phyloP scores from a whole-genome alignment of 1,139 yeast species.

The Geotrichum citri-aurantii region DNA sequence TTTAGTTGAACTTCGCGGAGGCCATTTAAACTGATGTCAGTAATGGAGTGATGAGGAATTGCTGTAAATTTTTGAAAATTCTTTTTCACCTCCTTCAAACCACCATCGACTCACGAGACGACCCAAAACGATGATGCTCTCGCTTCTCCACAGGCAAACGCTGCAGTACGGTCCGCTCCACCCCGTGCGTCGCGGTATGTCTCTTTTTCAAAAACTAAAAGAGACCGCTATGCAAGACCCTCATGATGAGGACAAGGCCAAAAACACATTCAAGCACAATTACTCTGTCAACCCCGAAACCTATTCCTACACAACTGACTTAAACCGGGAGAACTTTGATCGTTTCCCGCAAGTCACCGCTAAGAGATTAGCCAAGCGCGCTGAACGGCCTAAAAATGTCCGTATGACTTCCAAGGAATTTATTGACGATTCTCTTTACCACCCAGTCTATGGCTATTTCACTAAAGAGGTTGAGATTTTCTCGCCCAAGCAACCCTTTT shows the following conservation, averaged over 20 bases:
- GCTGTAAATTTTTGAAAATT: neutral
- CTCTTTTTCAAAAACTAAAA: neutral
- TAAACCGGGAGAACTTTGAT: conserved; percentile 39
- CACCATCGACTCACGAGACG: neutral
- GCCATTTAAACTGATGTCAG: neutral
- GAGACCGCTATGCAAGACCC: conserved; percentile 8
- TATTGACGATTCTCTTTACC: conserved; percentile 78
- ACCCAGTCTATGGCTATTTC: conserved; percentile 78
- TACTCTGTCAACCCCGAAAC: conserved; percentile 34
- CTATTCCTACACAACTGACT: conserved; percentile 31
- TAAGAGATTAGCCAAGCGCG: conserved; percentile 43
- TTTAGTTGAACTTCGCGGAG: neutral
- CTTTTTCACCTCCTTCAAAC: neutral
- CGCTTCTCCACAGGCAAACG: neutral
- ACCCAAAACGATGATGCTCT: neutral
- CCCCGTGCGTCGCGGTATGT: neutral
- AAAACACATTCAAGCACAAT: conserved; percentile 26
- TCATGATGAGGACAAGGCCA: conserved; percentile 3
- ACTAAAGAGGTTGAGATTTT: conserved; percentile 73
- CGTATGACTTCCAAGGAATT: conserved; percentile 73
- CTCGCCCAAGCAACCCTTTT: conserved; percentile 42
- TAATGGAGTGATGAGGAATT: neutral
- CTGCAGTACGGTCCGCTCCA: neutral
- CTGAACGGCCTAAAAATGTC: conserved; percentile 52
- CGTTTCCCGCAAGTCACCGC: conserved; percentile 46